Evolutionary conservation across 805 yeast genomes (phyloP), one percentile per base, ranked within the genome.

Genomic region (Maudiozyma barnettii): DNA sequence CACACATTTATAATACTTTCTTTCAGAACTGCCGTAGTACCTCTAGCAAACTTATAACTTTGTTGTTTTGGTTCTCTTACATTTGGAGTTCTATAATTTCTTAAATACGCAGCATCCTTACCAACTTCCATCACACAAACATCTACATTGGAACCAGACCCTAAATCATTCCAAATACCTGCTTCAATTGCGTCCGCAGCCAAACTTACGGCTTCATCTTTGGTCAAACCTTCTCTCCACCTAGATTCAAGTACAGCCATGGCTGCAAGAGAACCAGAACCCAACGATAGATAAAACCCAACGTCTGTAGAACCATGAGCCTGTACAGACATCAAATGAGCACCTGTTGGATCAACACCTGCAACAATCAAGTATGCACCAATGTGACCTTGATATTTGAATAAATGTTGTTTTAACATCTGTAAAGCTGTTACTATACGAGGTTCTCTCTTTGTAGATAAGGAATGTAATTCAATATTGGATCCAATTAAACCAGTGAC

Each of bases 311-410:
- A 88, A 18, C 99, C 99, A 65, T 93, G 99, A 3, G 99, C 99
- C 58, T 93, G 98, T 38, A 91, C 84, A 1, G 96, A 82, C 66
- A 87, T 82, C 60, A 93, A 73, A 61, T 89, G 95, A 1, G 96
- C 85, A 14, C 99, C 99, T 1, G 96, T 86, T 37, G 98, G 95
- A 64, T 93, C 99, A 26, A 80, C 85, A 50, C 99, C 99, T 0
- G 97, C 99, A n/a, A 93, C 95, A 71, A 93, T 95, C 64, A 93
- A 72, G 67, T 93, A 91, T 1, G 99, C 99, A 52, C 99, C 99
- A 57, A 93, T 74, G 61, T 93, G 95, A 49, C 99, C 99, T 65
- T 93, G 99, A 67, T 93, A 91, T 68, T 87, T 87, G 78, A 89
- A 93, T 53, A 93, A 75, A 67, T 93, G 98, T 66, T 93, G 98